A percentile compares a stretch with the other conserved stretches of the same genome.
These are phyloP conservation scores for Rhododendron vialii DNA, from an alignment of 148 eudicot species.

Conservation along the genomic window DNA sequence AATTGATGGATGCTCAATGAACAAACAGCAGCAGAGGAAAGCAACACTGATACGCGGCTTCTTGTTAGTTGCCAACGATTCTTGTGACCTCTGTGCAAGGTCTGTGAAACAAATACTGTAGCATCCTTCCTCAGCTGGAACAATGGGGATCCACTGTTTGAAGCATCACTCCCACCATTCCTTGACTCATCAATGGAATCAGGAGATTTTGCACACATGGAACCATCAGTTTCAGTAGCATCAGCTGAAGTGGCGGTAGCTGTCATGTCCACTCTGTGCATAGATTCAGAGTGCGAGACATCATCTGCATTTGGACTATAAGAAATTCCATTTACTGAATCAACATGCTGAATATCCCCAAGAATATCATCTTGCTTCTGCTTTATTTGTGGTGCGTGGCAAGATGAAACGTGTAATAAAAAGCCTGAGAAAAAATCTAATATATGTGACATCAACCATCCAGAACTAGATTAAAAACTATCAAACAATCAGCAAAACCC, in stretches of 20 bases:
- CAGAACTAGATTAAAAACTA: not conserved
- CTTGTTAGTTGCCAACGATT: slow-evolving; percentile 89
- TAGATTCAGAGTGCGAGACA: slow-evolving; percentile 27
- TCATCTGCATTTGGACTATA: slow-evolving; percentile 22
- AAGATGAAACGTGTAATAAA: slow-evolving; percentile 25
- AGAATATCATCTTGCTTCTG: slow-evolving; percentile 26
- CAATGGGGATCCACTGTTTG: slow-evolving; percentile 87
- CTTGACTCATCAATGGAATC: slow-evolving; percentile 31
- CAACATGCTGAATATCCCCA: slow-evolving; percentile 28
- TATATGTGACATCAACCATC: not conserved
- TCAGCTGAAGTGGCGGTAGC: slow-evolving; percentile 27
- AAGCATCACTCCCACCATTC: slow-evolving; percentile 49
- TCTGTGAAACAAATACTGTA: slow-evolving; percentile 64
- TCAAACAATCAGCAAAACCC: not conserved
- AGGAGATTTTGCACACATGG: slow-evolving; percentile 21
- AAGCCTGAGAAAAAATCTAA: not conserved
- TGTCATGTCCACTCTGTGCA: slow-evolving; percentile 27
- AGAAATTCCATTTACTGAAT: slow-evolving; percentile 21
- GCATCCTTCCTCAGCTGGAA: slow-evolving; percentile 89
- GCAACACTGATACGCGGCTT: slow-evolving; percentile 79
- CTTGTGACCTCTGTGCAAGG: slow-evolving; percentile 75
- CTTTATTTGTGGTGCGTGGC: slow-evolving; percentile 23
- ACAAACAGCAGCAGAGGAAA: slow-evolving; percentile 78
- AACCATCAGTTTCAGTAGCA: slow-evolving; percentile 31
- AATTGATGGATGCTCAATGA: slow-evolving; percentile 94